Base-by-base conservation (phyloP, 1,139 yeast genomes). In the Pichiaceae sp. region DNA sequence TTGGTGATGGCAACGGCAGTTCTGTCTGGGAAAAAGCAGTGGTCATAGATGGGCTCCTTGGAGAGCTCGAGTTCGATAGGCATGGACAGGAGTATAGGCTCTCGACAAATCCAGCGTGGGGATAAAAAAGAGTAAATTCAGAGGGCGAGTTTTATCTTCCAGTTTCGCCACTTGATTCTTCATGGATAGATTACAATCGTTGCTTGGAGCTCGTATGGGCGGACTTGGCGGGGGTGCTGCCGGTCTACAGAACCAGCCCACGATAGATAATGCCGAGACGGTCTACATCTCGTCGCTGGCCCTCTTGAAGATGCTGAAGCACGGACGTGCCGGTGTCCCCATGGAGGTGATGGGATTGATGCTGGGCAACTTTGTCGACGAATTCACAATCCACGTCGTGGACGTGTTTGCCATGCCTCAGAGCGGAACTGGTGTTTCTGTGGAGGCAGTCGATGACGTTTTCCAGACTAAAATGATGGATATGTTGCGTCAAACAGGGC, bases 271-370 rank as follows among this genome's bases (percentile, higher is more conserved):
- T 53, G 82, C 95, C 26, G 98, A 91, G 63, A 89, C 97, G 1
- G 96, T 91, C 8, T 87, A 91, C 62, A 87, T 93, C 42, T 91
- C 98, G 27, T 87, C 97, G 28, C 71, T 93, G 52, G 99, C 99
- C 2, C 67, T 93, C 41, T 70, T 93, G 45, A 93, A 93, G 62
- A 91, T 91, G 98, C 75, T 91, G 56, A 91, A 89, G 62, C 98
- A 91, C 57, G 97, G 98, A 33, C 73, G 97, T 54, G 97, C 98
- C 1, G 99, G 99, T 56, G 98, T 93, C 38, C 99, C 99, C 15
- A 93, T 93, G 99, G 99, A 93, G 66, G 99, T 93, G 35, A 93
- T 93, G 99, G 99, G 99, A 3, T 72, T 93, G 47, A 93, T 93
- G 99, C 74, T 93, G 50, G 99, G 99, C 36, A 97, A 91, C 52